phyloP scores from a whole-genome alignment of 371 early-diverging fungal species.

The Mortierella sp. region DNA sequence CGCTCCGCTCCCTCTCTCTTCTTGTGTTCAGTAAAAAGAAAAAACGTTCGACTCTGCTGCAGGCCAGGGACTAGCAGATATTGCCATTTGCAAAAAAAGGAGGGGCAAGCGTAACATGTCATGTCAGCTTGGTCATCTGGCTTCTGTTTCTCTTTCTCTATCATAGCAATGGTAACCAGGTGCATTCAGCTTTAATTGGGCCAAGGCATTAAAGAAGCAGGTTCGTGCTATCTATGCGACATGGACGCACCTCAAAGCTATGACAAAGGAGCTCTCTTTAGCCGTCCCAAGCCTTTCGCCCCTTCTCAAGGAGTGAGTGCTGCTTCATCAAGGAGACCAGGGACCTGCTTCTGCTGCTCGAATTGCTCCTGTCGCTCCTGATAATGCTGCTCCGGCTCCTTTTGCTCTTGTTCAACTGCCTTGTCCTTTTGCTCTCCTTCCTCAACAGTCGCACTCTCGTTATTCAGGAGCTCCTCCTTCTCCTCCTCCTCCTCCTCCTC shows the following conservation, averaged over 20 bases:
- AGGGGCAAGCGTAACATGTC: too few species aligned
- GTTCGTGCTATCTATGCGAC: too few species aligned
- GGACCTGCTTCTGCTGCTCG: background rate
- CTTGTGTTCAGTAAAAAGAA: too few species aligned
- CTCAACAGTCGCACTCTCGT: background rate
- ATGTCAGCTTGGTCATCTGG: too few species aligned
- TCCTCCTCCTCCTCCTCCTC: constrained; percentile 2
- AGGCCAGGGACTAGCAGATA: too few species aligned
- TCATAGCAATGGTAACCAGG: background rate
- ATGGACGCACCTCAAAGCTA: too few species aligned
- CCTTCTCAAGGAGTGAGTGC: background rate
- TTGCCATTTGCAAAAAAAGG: too few species aligned
- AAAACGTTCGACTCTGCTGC: too few species aligned
- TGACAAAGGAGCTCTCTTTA: too few species aligned
- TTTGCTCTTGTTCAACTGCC: background rate
- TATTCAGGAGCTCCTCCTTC: background rate
- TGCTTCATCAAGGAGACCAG: background rate
- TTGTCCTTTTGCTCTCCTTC: background rate
- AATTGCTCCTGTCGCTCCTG: background rate
- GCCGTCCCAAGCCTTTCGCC: background rate
- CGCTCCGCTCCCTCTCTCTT: background rate
- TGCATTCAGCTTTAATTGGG: too few species aligned
- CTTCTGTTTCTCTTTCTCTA: too few species aligned
- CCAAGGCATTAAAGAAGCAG: too few species aligned
- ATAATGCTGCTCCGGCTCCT: background rate